Evolutionary conservation across 176 grass and related monocot species (phyloP), one percentile per base, ranked within the genome.

Genomic region (Oryza punctata): DNA sequence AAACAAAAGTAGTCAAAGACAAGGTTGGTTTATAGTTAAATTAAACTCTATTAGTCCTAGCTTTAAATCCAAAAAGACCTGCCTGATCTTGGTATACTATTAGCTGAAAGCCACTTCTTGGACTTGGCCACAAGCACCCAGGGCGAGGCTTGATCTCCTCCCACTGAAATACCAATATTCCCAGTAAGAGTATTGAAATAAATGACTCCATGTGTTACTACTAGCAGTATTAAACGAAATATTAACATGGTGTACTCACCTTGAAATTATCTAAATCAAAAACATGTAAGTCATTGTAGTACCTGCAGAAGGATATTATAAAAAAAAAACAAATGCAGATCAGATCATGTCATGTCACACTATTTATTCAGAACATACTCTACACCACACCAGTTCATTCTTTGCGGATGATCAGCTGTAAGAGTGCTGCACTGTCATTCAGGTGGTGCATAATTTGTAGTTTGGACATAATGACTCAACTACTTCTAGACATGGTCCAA

Each of bases 51-150:
- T 45, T n/a, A 49, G 61, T 25, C 4, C 2, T 64, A 81, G 72
- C 54, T 70, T 85, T 63, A 21, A 40, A 72, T 50, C 7, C 71
- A 88, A 49, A 66, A 71, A 81, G 49, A 69, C 90, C 86, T 95
- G 88, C 95, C 90, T 94, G 88, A 83, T 98, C 96, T 93, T 98
- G 96, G 82, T 93, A 95, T 73, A 93, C 92, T 82, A 87, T 83
- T 93, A 98, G 87, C 69, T 98, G 96, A 94, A 98, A 98, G 40
- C 96, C 96, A 71, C 96, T 98, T 86, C 96, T 94, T 87, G 93
- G 71, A 82, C 91, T 98, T 69, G 96, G 96, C 96, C 96, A 98
- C 83, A 98, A 71, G 76, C 87, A 92, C 49, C 96, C 96, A 70
- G 89, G 93, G 32, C 87, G 77, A 77, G 93, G 91, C 59, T 98